A percentile compares a stretch with the other conserved stretches of the same genome.
phyloP scores from a whole-genome alignment of 2,329 filamentous ascomycete species.

The Penicillium decumbens region DNA sequence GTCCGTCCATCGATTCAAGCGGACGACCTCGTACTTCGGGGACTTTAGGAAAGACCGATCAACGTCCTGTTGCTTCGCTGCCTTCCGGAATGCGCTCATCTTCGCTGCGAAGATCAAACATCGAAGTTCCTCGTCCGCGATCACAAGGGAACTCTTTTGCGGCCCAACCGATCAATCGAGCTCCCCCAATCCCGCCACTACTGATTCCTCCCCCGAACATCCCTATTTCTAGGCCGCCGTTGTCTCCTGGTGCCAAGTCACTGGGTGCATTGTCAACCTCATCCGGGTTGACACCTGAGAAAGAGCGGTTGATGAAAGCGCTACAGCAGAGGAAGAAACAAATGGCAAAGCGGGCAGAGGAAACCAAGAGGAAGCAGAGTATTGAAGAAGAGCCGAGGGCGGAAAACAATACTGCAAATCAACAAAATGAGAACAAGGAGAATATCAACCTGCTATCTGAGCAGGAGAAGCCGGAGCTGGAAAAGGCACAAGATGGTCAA shows the following conservation, averaged over 20 bases:
- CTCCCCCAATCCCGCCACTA: conserved; percentile 38
- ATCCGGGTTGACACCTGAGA: conserved; percentile 73
- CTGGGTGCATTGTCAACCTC: conserved; percentile 46
- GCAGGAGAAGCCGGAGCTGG: conserved; percentile 16
- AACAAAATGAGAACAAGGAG: conserved; percentile 26
- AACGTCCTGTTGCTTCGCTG: conserved; percentile 70
- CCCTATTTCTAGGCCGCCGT: conserved; percentile 31
- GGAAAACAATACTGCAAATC: conserved; percentile 11
- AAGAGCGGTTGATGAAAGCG: conserved; percentile 87
- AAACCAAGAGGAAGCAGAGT: conserved; percentile 27
- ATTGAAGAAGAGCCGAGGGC: conserved; percentile 13
- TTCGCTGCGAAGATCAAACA: conserved; percentile 48
- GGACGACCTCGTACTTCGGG: conserved; percentile 59
- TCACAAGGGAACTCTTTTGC: conserved; percentile 40
- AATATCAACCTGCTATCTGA: conserved; percentile 25
- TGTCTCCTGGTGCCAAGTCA: conserved; percentile 40
- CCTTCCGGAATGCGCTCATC: conserved; percentile 74
- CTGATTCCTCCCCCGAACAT: conserved; percentile 38
- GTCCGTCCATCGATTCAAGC: conserved; percentile 64
- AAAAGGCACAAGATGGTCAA: conserved; percentile 4
- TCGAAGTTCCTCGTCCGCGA: conserved; percentile 38
- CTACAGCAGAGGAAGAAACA: conserved; percentile 85
- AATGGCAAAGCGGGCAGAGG: conserved; percentile 44
- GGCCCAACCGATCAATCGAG: conserved; percentile 26
- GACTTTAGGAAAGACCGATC: conserved; percentile 44